Percentiles rank a stretch among this genome's conserved stretches.
Evolutionary conservation across 768 basidiomycete genomes (phyloP).

Genomic region (Floccularia luteovirens): DNA sequence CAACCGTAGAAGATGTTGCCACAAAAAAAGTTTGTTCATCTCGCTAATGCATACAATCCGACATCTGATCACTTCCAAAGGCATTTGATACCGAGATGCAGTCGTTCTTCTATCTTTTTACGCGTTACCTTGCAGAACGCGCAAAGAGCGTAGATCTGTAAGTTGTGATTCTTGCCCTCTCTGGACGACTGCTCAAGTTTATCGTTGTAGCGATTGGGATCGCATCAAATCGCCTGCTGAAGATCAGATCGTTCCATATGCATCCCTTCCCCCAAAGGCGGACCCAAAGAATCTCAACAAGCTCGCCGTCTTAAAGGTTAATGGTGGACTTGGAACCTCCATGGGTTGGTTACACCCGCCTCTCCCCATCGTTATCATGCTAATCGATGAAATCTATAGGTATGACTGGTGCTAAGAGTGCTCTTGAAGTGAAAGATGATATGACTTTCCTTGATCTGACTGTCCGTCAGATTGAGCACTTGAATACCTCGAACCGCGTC

Average conservation of each 20-base stretch:
- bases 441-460: constrained; percentile 97
- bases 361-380: constrained; percentile 2
- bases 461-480: constrained; percentile 92
- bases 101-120: constrained; percentile 93
- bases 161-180: constrained; percentile 17
- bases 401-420: constrained; percentile 84
- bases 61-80: constrained; percentile 25
- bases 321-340: constrained; percentile 88
- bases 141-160: constrained; percentile 86
- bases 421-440: constrained; percentile 94
- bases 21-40: constrained; percentile 73
- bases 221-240: constrained; percentile 81
- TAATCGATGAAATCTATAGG: constrained; percentile 34
- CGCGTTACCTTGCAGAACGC: constrained; percentile 85
- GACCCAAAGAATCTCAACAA: constrained; percentile 75
- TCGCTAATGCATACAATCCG: constrained; percentile 10
- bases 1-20: constrained; percentile 68
- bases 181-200: constrained; percentile 5
- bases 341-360: constrained; percentile 50
- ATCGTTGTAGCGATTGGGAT: constrained; percentile 66
- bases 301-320: constrained; percentile 92
- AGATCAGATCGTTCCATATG: constrained; percentile 83
- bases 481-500: constrained; percentile 77
- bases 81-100: constrained; percentile 95
- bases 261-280: constrained; percentile 50